Conservation (phyloP, 352 stramenopile species). For the Thraustochytrium aureum region DNA sequence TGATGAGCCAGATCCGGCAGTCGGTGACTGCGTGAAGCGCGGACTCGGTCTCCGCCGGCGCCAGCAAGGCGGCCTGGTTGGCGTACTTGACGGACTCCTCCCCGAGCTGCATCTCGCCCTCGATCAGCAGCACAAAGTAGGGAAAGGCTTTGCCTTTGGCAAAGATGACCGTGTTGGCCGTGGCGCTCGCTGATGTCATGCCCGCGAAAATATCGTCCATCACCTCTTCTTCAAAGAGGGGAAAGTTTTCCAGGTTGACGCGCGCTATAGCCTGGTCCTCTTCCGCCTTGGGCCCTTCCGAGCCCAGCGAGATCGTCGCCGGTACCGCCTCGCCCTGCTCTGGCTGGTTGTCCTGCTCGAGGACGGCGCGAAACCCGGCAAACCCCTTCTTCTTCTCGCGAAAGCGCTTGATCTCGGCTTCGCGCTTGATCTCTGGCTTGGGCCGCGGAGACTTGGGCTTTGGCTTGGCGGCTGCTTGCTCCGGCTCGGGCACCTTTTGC, state of each 20-base stretch:
- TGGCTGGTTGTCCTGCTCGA: background rate
- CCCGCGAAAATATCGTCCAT: conserved; percentile 15
- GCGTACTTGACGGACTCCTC: background rate
- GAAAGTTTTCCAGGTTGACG: background rate
- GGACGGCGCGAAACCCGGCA: conserved; percentile 13
- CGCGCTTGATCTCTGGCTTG: conserved; percentile 17
- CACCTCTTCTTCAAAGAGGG: conserved; percentile 30
- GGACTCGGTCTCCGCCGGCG: background rate
- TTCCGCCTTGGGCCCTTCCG: conserved; percentile 26
- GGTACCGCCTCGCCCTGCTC: background rate
- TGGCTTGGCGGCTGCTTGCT: too few relatives aligned
- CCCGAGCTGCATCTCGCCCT: conserved; percentile 38
- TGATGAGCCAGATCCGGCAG: conserved; percentile 45
- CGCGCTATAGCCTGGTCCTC: background rate
- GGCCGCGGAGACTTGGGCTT: background rate
- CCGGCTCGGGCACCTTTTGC: too few relatives aligned
- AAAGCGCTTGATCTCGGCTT: conserved; percentile 54
- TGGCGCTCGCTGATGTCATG: conserved; percentile 26
- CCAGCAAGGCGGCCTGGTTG: conserved; percentile 38
- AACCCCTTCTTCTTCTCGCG: conserved; percentile 51
- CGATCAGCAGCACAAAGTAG: conserved; percentile 50
- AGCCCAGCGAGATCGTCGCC: background rate
- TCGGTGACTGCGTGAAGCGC: conserved; percentile 10
- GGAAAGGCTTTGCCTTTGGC: conserved; percentile 4
- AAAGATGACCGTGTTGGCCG: conserved; percentile 13